Conservation (phyloP, 495 filamentous ascomycete species). For the Lophiostoma macrostomum region DNA sequence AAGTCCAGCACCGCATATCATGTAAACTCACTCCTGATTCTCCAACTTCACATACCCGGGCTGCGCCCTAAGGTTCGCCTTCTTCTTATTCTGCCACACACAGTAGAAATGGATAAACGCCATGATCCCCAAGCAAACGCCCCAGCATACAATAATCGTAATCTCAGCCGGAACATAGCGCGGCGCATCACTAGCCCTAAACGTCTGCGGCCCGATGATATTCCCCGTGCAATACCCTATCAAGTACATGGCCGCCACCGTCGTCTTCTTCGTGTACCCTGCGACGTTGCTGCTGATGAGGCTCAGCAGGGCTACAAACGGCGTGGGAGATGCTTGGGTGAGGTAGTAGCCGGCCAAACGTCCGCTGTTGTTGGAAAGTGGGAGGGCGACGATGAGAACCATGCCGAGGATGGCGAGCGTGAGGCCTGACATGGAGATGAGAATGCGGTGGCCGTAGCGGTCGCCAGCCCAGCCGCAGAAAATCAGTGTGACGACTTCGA, state of each 20-base stretch:
- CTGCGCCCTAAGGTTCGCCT: constrained; percentile 50
- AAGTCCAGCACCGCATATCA: background rate
- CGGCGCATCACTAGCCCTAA: constrained; percentile 50
- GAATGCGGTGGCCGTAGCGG: constrained; percentile 53
- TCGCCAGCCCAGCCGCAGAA: constrained; percentile 60
- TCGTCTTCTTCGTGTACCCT: constrained; percentile 75
- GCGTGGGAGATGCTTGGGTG: constrained; percentile 56
- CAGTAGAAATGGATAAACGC: constrained; percentile 64
- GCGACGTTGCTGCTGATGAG: constrained; percentile 65
- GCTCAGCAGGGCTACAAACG: constrained; percentile 56
- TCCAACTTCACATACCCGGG: constrained; percentile 63
- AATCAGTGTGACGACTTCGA: constrained; percentile 63
- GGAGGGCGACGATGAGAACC: constrained; percentile 63
- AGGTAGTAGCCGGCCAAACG: constrained; percentile 64
- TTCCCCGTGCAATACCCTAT: constrained; percentile 61
- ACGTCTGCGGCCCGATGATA: constrained; percentile 58
- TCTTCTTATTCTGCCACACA: constrained; percentile 57
- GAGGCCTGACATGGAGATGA: constrained; percentile 44
- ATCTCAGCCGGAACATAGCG: constrained; percentile 67
- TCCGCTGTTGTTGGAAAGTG: constrained; percentile 55
- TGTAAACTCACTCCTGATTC: constrained; percentile 56
- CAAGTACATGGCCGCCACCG: constrained; percentile 66
- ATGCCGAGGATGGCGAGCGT: constrained; percentile 53
- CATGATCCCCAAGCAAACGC: constrained; percentile 54
- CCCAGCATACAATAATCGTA: constrained; percentile 63